phyloP scores from a whole-genome alignment of 805 yeast species.

The Phaffomyces thermotolerans region DNA sequence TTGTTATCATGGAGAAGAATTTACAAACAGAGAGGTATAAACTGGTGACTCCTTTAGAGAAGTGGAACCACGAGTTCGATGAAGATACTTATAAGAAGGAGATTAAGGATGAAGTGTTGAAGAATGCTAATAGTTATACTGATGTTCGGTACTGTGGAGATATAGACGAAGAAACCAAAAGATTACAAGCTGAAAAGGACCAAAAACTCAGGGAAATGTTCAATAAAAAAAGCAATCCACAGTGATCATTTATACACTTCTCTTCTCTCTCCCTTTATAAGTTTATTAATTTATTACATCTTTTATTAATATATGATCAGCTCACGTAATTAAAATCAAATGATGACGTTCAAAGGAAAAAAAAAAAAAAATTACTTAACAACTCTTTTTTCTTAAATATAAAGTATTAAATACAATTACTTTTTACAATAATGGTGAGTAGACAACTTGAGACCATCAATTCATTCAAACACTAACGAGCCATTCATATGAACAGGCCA shows the following conservation, averaged over 20 bases:
- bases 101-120: constrained; percentile 17
- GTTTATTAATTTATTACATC: too few species aligned
- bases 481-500: constrained; percentile 46
- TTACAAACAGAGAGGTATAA: constrained; percentile 42
- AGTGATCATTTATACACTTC: too few species aligned
- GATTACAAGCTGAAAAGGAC: constrained; percentile 36
- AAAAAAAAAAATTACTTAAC: too few species aligned
- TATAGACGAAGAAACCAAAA: constrained; percentile 16
- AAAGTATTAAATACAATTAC: too few species aligned
- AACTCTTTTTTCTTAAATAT: too few species aligned
- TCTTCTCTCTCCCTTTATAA: too few species aligned
- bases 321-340: too few species aligned
- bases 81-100: constrained; percentile 12
- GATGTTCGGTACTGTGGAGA: constrained; percentile 14
- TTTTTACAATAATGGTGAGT: constrained; percentile 1
- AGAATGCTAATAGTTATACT: constrained; percentile 21
- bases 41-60: constrained; percentile 53
- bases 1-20: constrained; percentile 67
- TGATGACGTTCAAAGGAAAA: too few species aligned
- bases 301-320: too few species aligned
- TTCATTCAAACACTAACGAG: background rate
- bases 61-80: constrained; percentile 57
- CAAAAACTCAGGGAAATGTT: constrained; percentile 34
- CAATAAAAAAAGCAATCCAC: constrained; percentile 7
- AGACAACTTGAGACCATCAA: background rate